Evolutionary conservation across 768 basidiomycete species (phyloP).

Genomic region (Suillus spraguei): DNA sequence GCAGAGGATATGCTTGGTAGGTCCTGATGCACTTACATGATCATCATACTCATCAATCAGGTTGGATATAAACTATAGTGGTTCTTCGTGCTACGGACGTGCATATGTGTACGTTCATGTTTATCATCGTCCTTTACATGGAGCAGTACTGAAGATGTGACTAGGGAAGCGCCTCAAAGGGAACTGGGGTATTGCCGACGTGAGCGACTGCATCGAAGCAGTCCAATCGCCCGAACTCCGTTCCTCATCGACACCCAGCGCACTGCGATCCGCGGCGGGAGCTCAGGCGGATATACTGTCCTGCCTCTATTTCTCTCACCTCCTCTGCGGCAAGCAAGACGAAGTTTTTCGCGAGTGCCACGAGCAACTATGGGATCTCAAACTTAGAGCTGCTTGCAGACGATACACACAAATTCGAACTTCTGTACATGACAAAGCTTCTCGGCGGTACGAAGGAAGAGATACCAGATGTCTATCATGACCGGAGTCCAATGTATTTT

Average conservation of each 20-base stretch:
- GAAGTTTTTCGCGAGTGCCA: conserved; percentile 61
- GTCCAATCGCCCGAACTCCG: conserved; percentile 42
- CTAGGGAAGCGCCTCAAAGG: conserved; percentile 55
- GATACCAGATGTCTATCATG: conserved; percentile 58
- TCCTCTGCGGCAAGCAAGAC: conserved; percentile 61
- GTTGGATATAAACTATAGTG: conserved; percentile 77
- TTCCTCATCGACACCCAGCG: conserved; percentile 65
- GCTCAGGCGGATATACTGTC: conserved; percentile 74
- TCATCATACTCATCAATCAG: background rate
- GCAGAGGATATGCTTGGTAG: conserved; percentile 70
- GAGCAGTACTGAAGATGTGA: conserved; percentile 57
- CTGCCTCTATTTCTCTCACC: conserved; percentile 42
- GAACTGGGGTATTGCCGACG: conserved; percentile 77
- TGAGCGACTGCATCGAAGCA: conserved; percentile 62
- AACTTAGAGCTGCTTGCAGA: conserved; percentile 58
- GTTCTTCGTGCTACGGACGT: conserved; percentile 74
- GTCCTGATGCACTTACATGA: background rate
- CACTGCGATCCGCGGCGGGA: conserved; percentile 69
- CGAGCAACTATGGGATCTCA: conserved; percentile 68
- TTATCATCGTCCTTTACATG: conserved; percentile 50
- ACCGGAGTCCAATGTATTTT: conserved; percentile 64
- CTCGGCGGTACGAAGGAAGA: conserved; percentile 59
- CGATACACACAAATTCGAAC: conserved; percentile 76
- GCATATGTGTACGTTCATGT: conserved; percentile 49
- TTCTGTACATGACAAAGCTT: conserved; percentile 58